Conservation (phyloP, 2,329 filamentous ascomycete species). For the Botrytis pseudocinerea region DNA sequence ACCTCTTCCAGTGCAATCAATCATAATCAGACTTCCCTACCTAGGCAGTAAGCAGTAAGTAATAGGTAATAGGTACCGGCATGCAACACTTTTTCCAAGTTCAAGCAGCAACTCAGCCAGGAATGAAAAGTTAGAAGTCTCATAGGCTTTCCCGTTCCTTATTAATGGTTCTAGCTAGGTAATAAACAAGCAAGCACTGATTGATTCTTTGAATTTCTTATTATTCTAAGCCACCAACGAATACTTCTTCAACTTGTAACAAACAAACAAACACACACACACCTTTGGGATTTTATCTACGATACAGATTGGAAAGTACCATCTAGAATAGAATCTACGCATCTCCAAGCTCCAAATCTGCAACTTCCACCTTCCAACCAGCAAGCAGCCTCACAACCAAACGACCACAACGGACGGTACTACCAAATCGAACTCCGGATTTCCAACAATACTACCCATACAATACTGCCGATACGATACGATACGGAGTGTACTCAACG, state of each 20-base stretch:
- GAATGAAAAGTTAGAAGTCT: neutral
- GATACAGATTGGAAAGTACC: neutral
- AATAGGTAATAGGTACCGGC: neutral
- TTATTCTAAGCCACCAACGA: conserved; percentile 8
- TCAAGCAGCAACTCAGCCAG: neutral
- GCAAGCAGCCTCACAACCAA: neutral
- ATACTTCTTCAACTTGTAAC: conserved; percentile 23
- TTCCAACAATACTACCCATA: neutral
- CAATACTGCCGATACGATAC: neutral
- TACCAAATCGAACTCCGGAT: neutral
- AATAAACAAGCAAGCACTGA: neutral
- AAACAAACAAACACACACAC: neutral
- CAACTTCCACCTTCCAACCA: neutral
- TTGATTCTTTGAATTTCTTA: neutral
- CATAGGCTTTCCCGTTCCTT: neutral
- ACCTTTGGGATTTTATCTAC: neutral
- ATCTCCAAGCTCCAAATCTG: too few species aligned
- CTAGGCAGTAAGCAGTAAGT: neutral
- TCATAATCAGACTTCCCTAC: neutral
- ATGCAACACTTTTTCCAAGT: neutral
- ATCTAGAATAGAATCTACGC: too few species aligned
- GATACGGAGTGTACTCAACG: conserved; percentile 4
- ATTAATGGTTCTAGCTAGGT: neutral
- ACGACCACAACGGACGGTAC: neutral
- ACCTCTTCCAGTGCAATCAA: neutral